A percentile compares a stretch with the other conserved stretches of the same genome.
Conservation (phyloP, 2,329 filamentous ascomycete genomes). For the Ceratocystiopsis minuta region DNA sequence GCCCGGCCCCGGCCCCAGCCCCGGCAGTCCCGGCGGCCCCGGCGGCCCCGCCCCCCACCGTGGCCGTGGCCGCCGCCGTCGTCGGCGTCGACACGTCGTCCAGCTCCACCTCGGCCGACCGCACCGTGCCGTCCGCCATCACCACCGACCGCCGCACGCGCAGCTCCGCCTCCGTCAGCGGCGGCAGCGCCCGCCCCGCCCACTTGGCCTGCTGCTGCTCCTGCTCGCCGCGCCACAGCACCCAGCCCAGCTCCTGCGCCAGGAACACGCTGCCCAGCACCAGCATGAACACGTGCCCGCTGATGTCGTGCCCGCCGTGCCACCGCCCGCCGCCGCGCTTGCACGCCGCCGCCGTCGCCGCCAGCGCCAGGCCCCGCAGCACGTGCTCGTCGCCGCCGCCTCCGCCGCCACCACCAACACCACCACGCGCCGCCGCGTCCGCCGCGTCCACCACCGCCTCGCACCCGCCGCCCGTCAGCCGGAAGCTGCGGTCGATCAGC, state of each 20-base stretch:
- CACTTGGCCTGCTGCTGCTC: constrained; percentile 12
- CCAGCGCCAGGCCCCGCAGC: constrained; percentile 11
- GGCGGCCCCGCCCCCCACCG: constrained; percentile 12
- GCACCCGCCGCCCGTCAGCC: constrained; percentile 75
- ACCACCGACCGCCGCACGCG: constrained; percentile 35
- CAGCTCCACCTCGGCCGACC: constrained; percentile 34
- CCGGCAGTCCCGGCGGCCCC: too few species aligned
- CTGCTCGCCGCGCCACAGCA: constrained; percentile 22
- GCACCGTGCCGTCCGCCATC: constrained; percentile 47
- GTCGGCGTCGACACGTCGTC: constrained; percentile 7
- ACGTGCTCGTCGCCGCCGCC: neutral
- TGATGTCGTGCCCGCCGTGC: constrained; percentile 92
- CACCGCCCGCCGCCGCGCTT: constrained; percentile 67
- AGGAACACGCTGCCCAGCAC: constrained; percentile 70
- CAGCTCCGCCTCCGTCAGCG: constrained; percentile 11
- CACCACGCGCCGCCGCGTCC: constrained; percentile 24
- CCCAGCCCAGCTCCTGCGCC: constrained; percentile 56
- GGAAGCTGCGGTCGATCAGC: constrained; percentile 77
- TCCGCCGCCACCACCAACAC: constrained; percentile 3
- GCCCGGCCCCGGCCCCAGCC: neutral
- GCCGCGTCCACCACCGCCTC: constrained; percentile 34
- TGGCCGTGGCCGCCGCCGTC: neutral
- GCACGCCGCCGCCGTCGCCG: constrained; percentile 59
- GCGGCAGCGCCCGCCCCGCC: constrained; percentile 7
- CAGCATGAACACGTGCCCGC: constrained; percentile 84